Evolutionary conservation across 768 basidiomycete genomes (phyloP).

Genomic region (Podaxis mareebaensis): DNA sequence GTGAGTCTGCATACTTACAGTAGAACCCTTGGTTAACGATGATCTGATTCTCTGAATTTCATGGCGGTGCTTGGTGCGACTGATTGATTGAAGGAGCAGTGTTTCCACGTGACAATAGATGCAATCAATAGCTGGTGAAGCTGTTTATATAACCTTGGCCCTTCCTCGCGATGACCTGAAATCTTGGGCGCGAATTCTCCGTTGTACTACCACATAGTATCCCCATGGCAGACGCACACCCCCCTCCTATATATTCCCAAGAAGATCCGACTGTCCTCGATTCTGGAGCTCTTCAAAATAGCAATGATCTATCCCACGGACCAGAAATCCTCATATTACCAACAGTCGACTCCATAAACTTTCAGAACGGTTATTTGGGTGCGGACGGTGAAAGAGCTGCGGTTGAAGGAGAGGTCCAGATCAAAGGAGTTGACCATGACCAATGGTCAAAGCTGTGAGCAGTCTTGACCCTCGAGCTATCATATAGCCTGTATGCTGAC

Average conservation of each 20-base stretch:
- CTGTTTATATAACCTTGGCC: constrained; percentile 11
- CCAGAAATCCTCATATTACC: constrained; percentile 80
- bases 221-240: constrained; percentile 44
- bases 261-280: constrained; percentile 33
- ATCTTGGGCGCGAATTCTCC: constrained; percentile 21
- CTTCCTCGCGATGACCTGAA: constrained; percentile 7
- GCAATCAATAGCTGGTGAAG: constrained; percentile 4
- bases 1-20: constrained; percentile 2
- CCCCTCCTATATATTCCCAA: constrained; percentile 65
- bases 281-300: constrained; percentile 15
- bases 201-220: background rate
- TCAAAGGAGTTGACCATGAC: constrained; percentile 65
- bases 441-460: constrained; percentile 75
- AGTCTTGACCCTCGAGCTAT: constrained; percentile 14
- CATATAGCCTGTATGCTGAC: constrained; percentile 2
- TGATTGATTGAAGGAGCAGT: background rate
- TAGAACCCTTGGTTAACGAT: constrained; percentile 8
- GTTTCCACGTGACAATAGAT: constrained; percentile 12
- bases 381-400: constrained; percentile 81
- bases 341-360: constrained; percentile 65
- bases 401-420: constrained; percentile 85
- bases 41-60: background rate
- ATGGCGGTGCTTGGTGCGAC: constrained; percentile 5
- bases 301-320: constrained; percentile 26
- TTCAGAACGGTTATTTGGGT: constrained; percentile 86